phyloP scores from a whole-genome alignment of 495 filamentous ascomycete genomes.

The Durotheca rogersii region DNA sequence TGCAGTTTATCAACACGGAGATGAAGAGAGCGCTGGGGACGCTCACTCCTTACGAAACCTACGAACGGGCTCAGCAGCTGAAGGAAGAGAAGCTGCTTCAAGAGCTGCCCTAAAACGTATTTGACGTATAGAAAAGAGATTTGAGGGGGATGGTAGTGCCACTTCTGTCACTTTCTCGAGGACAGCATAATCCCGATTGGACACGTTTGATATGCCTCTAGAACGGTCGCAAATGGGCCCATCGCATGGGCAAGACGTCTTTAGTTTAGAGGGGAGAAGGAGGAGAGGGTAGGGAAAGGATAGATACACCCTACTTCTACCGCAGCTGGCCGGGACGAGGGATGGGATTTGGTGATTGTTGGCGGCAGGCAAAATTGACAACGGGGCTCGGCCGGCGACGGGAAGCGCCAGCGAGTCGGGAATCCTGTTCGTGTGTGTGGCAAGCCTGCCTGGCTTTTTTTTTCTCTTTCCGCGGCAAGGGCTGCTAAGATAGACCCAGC shows the following conservation, averaged over 20 bases:
- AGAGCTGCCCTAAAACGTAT: slow-evolving; percentile 27
- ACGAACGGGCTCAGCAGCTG: slow-evolving; percentile 53
- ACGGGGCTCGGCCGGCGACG: not conserved
- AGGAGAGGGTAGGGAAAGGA: no score
- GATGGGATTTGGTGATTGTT: slow-evolving; percentile 4
- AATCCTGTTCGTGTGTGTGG: no score
- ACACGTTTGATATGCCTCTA: not conserved
- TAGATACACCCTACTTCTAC: no score
- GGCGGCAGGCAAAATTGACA: not conserved
- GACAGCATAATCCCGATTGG: slow-evolving; percentile 1
- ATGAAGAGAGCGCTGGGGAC: slow-evolving; percentile 82
- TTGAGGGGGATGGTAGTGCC: not conserved
- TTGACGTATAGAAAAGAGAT: not conserved
- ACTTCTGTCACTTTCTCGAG: not conserved
- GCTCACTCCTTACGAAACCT: slow-evolving; percentile 79
- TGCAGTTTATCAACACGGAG: slow-evolving; percentile 79
- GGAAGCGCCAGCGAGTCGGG: not conserved
- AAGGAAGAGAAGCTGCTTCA: slow-evolving; percentile 47
- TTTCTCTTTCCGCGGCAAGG: no score
- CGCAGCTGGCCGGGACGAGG: not conserved
- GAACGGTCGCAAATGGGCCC: slow-evolving; percentile 1
- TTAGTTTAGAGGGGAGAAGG: slow-evolving; percentile 4
- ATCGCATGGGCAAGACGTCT: slow-evolving; percentile 6
- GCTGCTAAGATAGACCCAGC: no score
- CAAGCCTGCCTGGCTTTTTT: no score